Conservation (phyloP, 2,329 filamentous ascomycete genomes). For the Pseudogymnoascus sp. region DNA sequence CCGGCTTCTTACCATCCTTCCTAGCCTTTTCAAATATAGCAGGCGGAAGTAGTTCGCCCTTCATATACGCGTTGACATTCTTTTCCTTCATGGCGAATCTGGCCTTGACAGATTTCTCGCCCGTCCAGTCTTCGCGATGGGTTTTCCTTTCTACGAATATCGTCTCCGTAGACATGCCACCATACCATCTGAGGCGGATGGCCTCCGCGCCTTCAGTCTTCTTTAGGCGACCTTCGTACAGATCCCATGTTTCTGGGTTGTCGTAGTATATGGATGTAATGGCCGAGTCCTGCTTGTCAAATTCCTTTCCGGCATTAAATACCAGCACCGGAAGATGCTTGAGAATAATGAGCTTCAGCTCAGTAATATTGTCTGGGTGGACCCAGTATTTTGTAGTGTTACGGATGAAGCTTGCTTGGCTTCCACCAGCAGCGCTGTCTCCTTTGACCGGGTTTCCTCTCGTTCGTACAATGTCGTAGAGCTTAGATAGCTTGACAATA, state of each 20-base stretch:
- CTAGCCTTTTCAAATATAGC: slow-evolving; percentile 95
- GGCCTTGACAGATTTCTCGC: slow-evolving; percentile 97
- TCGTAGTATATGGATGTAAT: slow-evolving; percentile 99
- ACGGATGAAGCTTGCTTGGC: slow-evolving; percentile 90
- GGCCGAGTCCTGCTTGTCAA: slow-evolving; percentile 80
- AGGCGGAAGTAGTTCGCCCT: slow-evolving; percentile 74
- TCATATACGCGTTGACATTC: slow-evolving; percentile 86
- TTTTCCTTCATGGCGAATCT: slow-evolving; percentile 95
- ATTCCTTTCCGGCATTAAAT: slow-evolving; percentile 96
- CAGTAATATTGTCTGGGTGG: slow-evolving; percentile 95
- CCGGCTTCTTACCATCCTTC: slow-evolving; percentile 88
- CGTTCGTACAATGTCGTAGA: slow-evolving; percentile 92
- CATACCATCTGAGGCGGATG: slow-evolving; percentile 94
- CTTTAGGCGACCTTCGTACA: slow-evolving; percentile 90
- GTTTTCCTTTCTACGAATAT: slow-evolving; percentile 98
- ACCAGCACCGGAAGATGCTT: slow-evolving; percentile 96
- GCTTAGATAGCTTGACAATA: slow-evolving; percentile 85
- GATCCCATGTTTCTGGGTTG: slow-evolving; percentile 85
- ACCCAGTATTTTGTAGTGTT: slow-evolving; percentile 99
- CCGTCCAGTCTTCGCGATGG: slow-evolving; percentile 97
- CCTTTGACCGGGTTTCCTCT: slow-evolving; percentile 88
- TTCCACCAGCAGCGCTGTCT: slow-evolving; percentile 82
- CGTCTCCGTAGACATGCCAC: slow-evolving; percentile 88
- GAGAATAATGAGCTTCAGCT: slow-evolving; percentile 93
- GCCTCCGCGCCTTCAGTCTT: slow-evolving; percentile 98